phyloP scores from a whole-genome alignment of 345 rosid genomes.

The Conringia planisiliqua region DNA sequence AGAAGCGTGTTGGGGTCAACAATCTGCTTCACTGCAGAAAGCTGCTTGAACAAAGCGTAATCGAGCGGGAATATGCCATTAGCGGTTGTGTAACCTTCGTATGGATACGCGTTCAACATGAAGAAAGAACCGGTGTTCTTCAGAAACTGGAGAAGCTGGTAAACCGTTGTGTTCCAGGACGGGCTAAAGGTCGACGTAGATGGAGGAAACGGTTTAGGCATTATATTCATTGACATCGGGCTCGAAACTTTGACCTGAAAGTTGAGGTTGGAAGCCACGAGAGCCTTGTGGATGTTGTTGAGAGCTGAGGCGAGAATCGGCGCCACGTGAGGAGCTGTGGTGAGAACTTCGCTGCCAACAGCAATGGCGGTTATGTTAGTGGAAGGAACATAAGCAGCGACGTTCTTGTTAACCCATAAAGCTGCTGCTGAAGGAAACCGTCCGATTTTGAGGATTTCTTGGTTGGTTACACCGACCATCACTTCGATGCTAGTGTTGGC shows the following conservation, averaged over 20 bases:
- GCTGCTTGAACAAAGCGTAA: slow-evolving; percentile 73
- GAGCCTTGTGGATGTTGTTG: slow-evolving; percentile 80
- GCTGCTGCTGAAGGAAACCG: slow-evolving; percentile 80
- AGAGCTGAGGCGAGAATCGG: slow-evolving; percentile 71
- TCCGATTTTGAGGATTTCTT: slow-evolving; percentile 78
- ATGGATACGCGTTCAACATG: slow-evolving; percentile 97
- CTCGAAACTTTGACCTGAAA: slow-evolving; percentile 73
- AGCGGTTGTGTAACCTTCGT: slow-evolving; percentile 78
- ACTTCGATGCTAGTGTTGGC: slow-evolving; percentile 77
- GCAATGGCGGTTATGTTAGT: slow-evolving; percentile 93
- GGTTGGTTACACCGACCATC: slow-evolving; percentile 74
- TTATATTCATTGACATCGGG: slow-evolving; percentile 78
- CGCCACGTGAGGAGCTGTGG: slow-evolving; percentile 70
- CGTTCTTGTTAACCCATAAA: slow-evolving; percentile 78
- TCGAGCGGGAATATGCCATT: slow-evolving; percentile 87
- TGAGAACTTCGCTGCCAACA: slow-evolving; percentile 92
- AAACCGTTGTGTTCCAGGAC: slow-evolving; percentile 65
- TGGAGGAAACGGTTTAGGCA: slow-evolving; percentile 90
- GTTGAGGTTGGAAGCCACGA: slow-evolving; percentile 83
- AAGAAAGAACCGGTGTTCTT: slow-evolving; percentile 77
- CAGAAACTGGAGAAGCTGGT: slow-evolving; percentile 87
- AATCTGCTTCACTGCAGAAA: slow-evolving; percentile 80
- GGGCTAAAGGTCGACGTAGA: slow-evolving; percentile 83
- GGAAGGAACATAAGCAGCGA: slow-evolving; percentile 70
- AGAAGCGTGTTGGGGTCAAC: slow-evolving; percentile 96